These are phyloP conservation scores for Erigeron philadelphicus DNA, from an alignment of 140 eudicot genomes.

Conservation along the genomic window DNA sequence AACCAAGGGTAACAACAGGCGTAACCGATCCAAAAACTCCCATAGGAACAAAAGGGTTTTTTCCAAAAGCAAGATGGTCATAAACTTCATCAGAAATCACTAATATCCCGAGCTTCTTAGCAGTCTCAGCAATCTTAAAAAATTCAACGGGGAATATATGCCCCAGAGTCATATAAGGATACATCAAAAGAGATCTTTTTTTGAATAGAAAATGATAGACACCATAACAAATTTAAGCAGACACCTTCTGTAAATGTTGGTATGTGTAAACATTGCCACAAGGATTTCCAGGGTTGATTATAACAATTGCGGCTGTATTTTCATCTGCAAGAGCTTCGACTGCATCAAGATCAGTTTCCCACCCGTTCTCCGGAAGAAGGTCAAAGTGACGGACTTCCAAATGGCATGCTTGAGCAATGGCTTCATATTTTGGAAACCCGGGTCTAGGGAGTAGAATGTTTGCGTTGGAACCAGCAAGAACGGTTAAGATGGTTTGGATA, in stretches of 20 bases:
- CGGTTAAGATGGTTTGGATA: constrained; percentile 48
- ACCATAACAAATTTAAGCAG: not conserved
- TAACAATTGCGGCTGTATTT: constrained; percentile 73
- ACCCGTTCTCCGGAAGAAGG: constrained; percentile 59
- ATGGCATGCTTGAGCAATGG: constrained; percentile 33
- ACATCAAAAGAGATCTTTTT: not conserved
- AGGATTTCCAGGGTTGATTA: constrained; percentile 84
- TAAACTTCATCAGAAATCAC: constrained; percentile 38
- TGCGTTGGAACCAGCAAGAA: constrained; percentile 54
- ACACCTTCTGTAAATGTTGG: constrained; percentile 62
- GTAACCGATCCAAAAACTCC: constrained; percentile 32
- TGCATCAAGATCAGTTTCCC: constrained; percentile 74
- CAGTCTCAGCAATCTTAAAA: constrained; percentile 36
- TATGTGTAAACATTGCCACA: constrained; percentile 66
- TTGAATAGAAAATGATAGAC: not conserved
- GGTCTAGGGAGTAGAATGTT: constrained; percentile 78
- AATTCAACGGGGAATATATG: not conserved
- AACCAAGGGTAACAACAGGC: constrained; percentile 64
- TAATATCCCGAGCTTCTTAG: constrained; percentile 31
- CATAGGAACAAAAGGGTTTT: constrained; percentile 30
- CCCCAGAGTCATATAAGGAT: not conserved
- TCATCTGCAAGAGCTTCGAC: constrained; percentile 76
- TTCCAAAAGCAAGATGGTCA: constrained; percentile 28
- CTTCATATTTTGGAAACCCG: constrained; percentile 64
- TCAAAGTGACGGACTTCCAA: constrained; percentile 68